A percentile compares a stretch with the other conserved stretches of the same genome.
phyloP scores from a whole-genome alignment of 345 rosid genomes.

The Aquilaria yunnanensis region DNA sequence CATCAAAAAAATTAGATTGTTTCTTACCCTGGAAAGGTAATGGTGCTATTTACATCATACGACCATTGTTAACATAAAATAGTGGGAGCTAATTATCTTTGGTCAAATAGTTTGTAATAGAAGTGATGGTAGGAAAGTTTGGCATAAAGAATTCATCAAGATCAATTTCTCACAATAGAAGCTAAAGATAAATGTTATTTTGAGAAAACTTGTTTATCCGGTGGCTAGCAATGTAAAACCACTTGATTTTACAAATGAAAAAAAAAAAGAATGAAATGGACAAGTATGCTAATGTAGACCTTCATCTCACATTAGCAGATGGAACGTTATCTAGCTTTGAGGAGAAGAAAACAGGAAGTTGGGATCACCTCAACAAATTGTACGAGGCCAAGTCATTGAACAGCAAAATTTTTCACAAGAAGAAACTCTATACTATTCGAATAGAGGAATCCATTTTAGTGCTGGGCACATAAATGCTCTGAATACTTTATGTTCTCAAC shows the following conservation, averaged over 20 bases:
- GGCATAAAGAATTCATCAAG: background rate
- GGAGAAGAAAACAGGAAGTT: background rate
- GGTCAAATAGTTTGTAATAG: background rate
- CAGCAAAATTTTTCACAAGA: background rate
- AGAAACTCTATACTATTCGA: background rate
- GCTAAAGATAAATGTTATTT: background rate
- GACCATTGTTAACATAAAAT: too few species aligned
- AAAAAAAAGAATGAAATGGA: background rate
- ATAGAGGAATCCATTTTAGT: background rate
- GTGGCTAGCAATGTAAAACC: background rate
- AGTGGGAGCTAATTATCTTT: too few species aligned
- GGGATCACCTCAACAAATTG: background rate
- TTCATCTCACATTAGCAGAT: background rate
- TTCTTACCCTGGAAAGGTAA: too few species aligned
- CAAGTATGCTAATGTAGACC: background rate
- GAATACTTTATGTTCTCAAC: background rate
- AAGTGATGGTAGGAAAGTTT: background rate
- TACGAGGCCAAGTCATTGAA: constrained; percentile 1
- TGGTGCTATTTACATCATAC: too few species aligned
- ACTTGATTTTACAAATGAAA: background rate
- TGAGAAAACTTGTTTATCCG: background rate
- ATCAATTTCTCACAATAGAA: background rate
- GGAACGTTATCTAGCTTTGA: background rate
- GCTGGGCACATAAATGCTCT: background rate
- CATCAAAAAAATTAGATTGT: too few species aligned